A percentile compares a stretch with the other conserved stretches of the same genome.
Evolutionary conservation across 2,329 filamentous ascomycete species (phyloP).

Genomic region (Grosmannia huntii): DNA sequence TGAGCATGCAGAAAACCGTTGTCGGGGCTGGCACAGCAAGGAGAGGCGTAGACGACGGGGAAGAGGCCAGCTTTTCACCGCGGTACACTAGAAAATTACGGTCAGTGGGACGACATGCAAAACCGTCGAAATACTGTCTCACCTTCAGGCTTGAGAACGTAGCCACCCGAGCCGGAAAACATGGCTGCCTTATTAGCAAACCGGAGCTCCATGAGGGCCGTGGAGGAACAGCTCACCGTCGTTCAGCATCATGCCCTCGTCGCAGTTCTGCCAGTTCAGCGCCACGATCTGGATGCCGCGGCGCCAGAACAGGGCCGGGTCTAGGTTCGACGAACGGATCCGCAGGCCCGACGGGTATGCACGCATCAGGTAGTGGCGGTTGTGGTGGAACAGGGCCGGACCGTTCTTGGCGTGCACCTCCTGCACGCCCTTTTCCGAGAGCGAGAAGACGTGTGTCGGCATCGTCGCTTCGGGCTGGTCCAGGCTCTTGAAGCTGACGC

Average conservation of each 20-base stretch:
- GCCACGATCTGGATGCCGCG: constrained; percentile 84
- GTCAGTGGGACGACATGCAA: neutral
- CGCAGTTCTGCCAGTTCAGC: constrained; percentile 85
- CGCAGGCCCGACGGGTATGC: constrained; percentile 77
- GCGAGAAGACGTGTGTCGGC: constrained; percentile 57
- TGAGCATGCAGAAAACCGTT: constrained; percentile 34
- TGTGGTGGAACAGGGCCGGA: constrained; percentile 60
- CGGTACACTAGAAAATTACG: constrained; percentile 21
- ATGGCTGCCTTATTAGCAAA: constrained; percentile 8
- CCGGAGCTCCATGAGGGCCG: no score
- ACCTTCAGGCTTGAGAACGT: constrained; percentile 72
- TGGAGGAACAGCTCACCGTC: constrained; percentile 51
- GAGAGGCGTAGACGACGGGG: no score
- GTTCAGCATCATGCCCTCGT: constrained; percentile 93
- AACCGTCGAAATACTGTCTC: constrained; percentile 3
- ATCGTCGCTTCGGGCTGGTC: constrained; percentile 55
- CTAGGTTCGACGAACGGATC: constrained; percentile 74
- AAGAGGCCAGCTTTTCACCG: constrained; percentile 18
- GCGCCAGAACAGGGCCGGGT: constrained; percentile 76
- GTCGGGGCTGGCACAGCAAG: constrained; percentile 7
- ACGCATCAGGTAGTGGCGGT: constrained; percentile 70
- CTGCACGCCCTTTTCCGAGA: constrained; percentile 52
- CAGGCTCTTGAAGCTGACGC: constrained; percentile 70
- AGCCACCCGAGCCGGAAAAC: constrained; percentile 59
- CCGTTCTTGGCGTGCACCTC: constrained; percentile 39